phyloP scores from a whole-genome alignment of 306 rosid species.

The Prunus mume region DNA sequence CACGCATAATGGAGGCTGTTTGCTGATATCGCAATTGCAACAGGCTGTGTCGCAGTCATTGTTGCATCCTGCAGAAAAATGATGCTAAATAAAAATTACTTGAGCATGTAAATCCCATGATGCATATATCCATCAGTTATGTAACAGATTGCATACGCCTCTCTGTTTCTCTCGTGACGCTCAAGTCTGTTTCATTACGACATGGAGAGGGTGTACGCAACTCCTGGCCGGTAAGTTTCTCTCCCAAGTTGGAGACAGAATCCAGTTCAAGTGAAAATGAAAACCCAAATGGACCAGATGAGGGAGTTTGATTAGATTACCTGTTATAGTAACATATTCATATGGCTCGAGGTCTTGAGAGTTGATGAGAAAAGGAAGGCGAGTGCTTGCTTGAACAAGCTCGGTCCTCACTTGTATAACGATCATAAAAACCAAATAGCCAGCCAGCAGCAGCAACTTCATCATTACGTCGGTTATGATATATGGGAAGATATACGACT shows the following conservation, averaged over 20 bases:
- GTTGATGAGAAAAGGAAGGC: constrained; percentile 26
- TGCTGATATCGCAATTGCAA: constrained; percentile 64
- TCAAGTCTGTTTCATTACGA: no score
- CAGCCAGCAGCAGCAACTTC: constrained; percentile 40
- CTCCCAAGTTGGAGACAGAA: neutral
- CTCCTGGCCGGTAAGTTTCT: no score
- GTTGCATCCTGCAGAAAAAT: constrained; percentile 70
- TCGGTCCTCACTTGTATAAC: constrained; percentile 18
- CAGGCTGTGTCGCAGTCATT: constrained; percentile 78
- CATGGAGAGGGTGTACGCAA: no score
- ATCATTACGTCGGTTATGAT: constrained; percentile 13
- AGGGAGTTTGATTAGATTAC: constrained; percentile 26
- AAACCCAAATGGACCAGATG: neutral
- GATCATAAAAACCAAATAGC: constrained; percentile 35
- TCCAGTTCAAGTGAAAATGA: neutral
- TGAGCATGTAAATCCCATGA: no score
- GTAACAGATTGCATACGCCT: no score
- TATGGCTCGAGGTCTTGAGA: constrained; percentile 33
- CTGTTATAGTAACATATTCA: constrained; percentile 58
- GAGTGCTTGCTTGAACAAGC: constrained; percentile 45
- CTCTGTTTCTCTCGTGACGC: no score
- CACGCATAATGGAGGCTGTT: constrained; percentile 78
- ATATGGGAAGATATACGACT: neutral
- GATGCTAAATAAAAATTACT: neutral
- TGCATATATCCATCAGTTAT: no score